Evolutionary conservation across 306 rosid genomes (phyloP), one percentile per base, ranked within the genome.

Genomic region (Ochetophila trinervis): DNA sequence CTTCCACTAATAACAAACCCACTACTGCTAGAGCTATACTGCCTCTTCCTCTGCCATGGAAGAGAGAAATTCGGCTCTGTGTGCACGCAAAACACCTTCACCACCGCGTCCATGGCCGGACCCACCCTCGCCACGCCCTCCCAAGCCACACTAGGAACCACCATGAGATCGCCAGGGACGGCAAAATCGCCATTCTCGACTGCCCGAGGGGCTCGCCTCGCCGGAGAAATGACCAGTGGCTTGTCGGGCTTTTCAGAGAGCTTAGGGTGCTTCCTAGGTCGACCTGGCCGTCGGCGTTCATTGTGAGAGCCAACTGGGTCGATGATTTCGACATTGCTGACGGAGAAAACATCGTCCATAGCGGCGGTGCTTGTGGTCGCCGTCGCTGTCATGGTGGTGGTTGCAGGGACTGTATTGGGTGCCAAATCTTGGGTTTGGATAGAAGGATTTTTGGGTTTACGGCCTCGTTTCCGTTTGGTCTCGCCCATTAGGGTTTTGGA

Each of bases 21-120:
- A 70, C 96, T 94, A 49, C 99, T 90, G 60, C 96, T 90, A 6
- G 97, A 86, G 74, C 96, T 88, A 56, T 81, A 94, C 51, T 86
- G 99, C 69, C 94, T 77, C 83, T 88, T 94, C 75, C 97, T 78
- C 90, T 90, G 99, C 99, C 99, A 90, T 1, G 97, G 97, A n/a
- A 88, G 67, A 20, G 99, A 94, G 70, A 94, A 90, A 76, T 94
- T 94, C 20, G 99, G 97, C 70, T 90, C 96, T 1, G 99, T 90
- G 49, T 94, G 99, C 6, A 84, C 91, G 24, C 97, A 90, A 53
- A 94, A 88, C 51, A 94, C 97, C 79, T 90, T 94, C 62, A 94
- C 99, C 66, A 94, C 97, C 10, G 97, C 80, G 72, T 90, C 96
- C 97, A 94, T 94, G 8, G 86, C 87, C 17, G 96, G 96, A 66